Evolutionary conservation across 148 eudicot genomes (phyloP).

Genomic region (Chenopodium berlandieri): DNA sequence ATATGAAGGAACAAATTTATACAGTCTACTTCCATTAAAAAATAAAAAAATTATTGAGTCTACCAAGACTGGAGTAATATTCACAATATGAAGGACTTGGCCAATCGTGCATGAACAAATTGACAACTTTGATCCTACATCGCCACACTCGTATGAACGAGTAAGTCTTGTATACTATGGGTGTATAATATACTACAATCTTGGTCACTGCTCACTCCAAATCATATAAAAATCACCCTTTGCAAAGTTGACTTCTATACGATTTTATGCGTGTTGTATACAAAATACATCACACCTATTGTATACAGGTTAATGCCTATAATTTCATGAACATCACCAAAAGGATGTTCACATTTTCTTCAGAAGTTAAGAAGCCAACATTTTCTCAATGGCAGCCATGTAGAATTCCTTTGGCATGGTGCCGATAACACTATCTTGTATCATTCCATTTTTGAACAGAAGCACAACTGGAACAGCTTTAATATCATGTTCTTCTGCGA

Average conservation of each 20-base stretch:
- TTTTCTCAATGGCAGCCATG: slow-evolving; percentile 71
- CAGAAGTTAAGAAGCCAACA: slow-evolving; percentile 37
- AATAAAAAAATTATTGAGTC: too few relatives aligned
- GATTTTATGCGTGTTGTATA: too few relatives aligned
- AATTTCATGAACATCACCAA: slow-evolving; percentile 12
- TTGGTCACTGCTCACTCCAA: too few relatives aligned
- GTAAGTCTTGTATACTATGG: too few relatives aligned
- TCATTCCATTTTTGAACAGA: slow-evolving; percentile 83
- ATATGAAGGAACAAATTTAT: not conserved
- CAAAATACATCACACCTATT: not conserved
- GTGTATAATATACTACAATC: too few relatives aligned
- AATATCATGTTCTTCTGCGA: slow-evolving; percentile 68
- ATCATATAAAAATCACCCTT: too few relatives aligned
- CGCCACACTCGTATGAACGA: too few relatives aligned
- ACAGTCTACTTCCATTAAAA: not conserved
- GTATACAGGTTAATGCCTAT: not conserved
- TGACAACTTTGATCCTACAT: not conserved
- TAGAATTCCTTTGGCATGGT: slow-evolving; percentile 98
- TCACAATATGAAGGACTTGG: not conserved
- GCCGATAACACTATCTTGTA: slow-evolving; percentile 52
- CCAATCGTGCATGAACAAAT: not conserved
- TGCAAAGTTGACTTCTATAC: too few relatives aligned
- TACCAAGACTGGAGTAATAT: not conserved
- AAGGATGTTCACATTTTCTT: not conserved
- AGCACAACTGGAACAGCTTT: slow-evolving; percentile 92